Evolutionary conservation across 1,284 basidiomycete species (phyloP).

Genomic region (Amylostereum areolatum): DNA sequence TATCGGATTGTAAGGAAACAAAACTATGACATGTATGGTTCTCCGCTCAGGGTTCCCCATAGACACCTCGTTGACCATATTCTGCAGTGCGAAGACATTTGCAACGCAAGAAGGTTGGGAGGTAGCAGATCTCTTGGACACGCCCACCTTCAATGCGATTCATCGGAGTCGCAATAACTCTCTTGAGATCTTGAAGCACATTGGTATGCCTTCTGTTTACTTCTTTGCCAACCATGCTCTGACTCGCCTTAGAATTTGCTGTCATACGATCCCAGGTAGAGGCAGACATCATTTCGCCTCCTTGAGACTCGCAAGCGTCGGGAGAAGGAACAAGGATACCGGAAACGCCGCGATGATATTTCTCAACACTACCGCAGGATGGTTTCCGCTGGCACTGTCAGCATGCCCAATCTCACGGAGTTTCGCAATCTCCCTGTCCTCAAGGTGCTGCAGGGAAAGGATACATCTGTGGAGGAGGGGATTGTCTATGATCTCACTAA

Average conservation of each 20-base stretch:
- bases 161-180: constrained; percentile 25
- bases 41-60: background rate
- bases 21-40: background rate
- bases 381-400: constrained; percentile 6
- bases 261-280: constrained; percentile 19
- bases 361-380: too few relatives aligned
- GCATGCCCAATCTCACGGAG: constrained; percentile 34
- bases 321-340: constrained; percentile 18
- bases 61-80: background rate
- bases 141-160: constrained; percentile 29
- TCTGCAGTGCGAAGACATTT: constrained; percentile 26
- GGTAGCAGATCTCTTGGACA: constrained; percentile 27
- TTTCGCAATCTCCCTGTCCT: constrained; percentile 41
- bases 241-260: constrained; percentile 21
- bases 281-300: constrained; percentile 24
- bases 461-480: background rate
- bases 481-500: constrained; percentile 7
- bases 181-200: constrained; percentile 26
- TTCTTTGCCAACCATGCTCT: background rate
- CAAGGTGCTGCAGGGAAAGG: constrained; percentile 25
- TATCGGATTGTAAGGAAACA: background rate
- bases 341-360: constrained; percentile 16
- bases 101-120: constrained; percentile 34
- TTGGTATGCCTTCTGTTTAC: constrained; percentile 22
- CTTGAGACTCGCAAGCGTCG: constrained; percentile 20